phyloP scores from a whole-genome alignment of 495 filamentous ascomycete genomes.

The Cetradonia linearis region DNA sequence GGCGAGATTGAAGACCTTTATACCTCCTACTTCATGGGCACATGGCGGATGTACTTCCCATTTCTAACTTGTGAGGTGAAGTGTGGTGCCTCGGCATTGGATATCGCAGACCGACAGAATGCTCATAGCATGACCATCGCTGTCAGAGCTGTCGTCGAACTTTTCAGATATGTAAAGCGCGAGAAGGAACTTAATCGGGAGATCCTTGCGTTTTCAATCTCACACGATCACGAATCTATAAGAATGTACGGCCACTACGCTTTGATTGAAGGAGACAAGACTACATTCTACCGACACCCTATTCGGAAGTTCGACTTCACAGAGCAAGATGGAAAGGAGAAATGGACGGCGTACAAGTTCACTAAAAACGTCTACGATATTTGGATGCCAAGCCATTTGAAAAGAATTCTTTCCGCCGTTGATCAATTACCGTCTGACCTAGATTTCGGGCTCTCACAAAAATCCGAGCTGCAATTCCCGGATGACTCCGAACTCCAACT shows the following conservation, averaged over 20 bases:
- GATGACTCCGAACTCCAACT: no score
- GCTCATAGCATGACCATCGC: slow-evolving; percentile 32
- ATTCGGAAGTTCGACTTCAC: slow-evolving; percentile 30
- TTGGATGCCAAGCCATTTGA: slow-evolving; percentile 33
- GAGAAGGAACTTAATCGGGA: no score
- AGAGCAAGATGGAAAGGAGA: slow-evolving; percentile 28
- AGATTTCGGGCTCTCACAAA: neutral
- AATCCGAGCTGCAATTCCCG: no score
- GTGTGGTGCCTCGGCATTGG: slow-evolving; percentile 28
- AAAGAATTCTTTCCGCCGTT: slow-evolving; percentile 28
- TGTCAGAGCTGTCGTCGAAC: slow-evolving; percentile 25
- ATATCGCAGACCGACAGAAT: slow-evolving; percentile 33
- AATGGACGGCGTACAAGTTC: slow-evolving; percentile 32
- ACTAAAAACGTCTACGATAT: no score
- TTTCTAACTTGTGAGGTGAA: slow-evolving; percentile 36
- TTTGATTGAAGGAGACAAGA: slow-evolving; percentile 21
- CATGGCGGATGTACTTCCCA: slow-evolving; percentile 34
- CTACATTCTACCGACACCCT: slow-evolving; percentile 23
- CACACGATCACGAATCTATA: slow-evolving; percentile 31
- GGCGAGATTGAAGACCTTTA: slow-evolving; percentile 19
- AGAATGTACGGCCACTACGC: slow-evolving; percentile 29
- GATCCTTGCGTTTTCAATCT: no score
- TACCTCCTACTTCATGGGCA: slow-evolving; percentile 32
- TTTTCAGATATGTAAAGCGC: slow-evolving; percentile 24
- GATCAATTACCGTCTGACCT: slow-evolving; percentile 27